Evolutionary conservation across 352 stramenopile genomes (phyloP).

Genomic region (Phytophthora litchii): DNA sequence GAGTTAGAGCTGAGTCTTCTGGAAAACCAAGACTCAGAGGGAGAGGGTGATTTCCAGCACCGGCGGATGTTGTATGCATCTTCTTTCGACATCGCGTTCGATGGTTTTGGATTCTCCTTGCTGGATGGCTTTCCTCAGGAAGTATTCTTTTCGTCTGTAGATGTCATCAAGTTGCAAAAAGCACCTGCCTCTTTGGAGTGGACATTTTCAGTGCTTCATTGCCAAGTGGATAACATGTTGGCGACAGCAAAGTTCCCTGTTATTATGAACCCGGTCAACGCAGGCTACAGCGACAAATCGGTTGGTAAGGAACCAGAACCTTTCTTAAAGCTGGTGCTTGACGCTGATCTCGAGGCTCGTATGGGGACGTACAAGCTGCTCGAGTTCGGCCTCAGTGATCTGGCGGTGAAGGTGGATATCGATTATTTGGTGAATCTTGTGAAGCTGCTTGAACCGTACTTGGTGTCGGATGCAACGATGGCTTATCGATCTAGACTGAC

Average conservation of each 20-base stretch:
- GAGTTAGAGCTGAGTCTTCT: constrained; percentile 76
- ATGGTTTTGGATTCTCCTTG: constrained; percentile 79
- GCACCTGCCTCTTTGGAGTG: constrained; percentile 71
- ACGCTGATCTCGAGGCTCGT: constrained; percentile 75
- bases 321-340: constrained; percentile 73
- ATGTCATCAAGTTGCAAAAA: constrained; percentile 81
- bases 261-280: constrained; percentile 81
- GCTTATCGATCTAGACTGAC: constrained; percentile 61
- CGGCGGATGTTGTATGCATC: constrained; percentile 82
- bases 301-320: constrained; percentile 63
- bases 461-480: constrained; percentile 74
- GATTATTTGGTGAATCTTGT: constrained; percentile 86
- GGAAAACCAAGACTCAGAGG: constrained; percentile 66
- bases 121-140: constrained; percentile 81
- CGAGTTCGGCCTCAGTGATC: constrained; percentile 69
- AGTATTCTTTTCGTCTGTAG: constrained; percentile 83
- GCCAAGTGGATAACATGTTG: constrained; percentile 89
- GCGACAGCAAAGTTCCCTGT: constrained; percentile 81
- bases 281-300: constrained; percentile 79
- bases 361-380: constrained; percentile 85
- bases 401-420: constrained; percentile 84
- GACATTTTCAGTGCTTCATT: constrained; percentile 79
- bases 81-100: constrained; percentile 81
- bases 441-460: constrained; percentile 80
- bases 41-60: constrained; percentile 76